Evolutionary conservation across 192 early-diverging fungal species (phyloP), one percentile per base, ranked within the genome.

Genomic region (Coemansia sp.): DNA sequence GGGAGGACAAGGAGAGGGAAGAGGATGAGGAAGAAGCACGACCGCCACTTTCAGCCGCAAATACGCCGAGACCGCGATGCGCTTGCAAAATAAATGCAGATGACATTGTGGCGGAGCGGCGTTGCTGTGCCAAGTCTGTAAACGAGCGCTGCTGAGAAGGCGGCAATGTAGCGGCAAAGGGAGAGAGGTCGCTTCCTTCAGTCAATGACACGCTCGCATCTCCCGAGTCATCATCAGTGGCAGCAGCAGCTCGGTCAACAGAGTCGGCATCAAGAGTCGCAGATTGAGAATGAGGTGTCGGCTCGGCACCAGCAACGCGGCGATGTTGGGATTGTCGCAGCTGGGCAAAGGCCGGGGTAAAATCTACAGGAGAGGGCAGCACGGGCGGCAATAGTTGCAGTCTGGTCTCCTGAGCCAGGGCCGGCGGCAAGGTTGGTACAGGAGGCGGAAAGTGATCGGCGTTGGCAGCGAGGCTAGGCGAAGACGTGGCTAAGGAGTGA

Each of bases 251-350:
- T 23, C 21, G 10, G 19, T 47, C 27, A 8, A 30, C 45, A 3
- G 27, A 31, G 5, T 47, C 45, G 15, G 45, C 5, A 25, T 47
- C 45, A 8, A 2, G 22, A 10, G 17, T 43, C 41, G 22, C 0
- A 26, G 27, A n/a, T 23, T n/a, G 42, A 27, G 42, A 19, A 15
- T 47, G 45, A 18, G 5, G 5, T 14, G 34, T 35, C 27, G 45
- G 26, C 8, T 40, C 48, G 31, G 57, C 13, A 30, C 32, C 38
- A 70, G 38, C 32, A 56, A 63, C 25, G 23, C 63, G 8, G 53
- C 58, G 13, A 53, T 50, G 42, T 51, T 73, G 32, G 33, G 58
- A 25, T 14, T 47, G 45, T n/a, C 27, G 45, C 17, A 29, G 26
- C 15, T 47, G 45, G 4, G 45, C 45, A n/a, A 47, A 17, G n/a